Percentiles rank a stretch among this genome's conserved stretches.
phyloP scores from a whole-genome alignment of 2,329 filamentous ascomycete species.

The Arthrobotrys conoides region DNA sequence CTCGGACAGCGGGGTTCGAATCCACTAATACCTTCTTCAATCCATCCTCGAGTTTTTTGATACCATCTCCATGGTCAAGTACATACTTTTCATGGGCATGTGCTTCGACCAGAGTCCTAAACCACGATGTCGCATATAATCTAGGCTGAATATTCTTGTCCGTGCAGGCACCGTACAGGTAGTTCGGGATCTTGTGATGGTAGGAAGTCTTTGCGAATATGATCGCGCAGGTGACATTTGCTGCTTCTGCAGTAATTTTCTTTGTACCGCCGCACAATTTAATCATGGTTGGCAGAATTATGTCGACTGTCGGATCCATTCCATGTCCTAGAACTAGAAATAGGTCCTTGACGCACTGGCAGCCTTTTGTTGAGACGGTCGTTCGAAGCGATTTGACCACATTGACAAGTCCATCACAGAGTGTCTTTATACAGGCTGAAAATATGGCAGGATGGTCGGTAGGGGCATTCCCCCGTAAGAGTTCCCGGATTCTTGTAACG shows the following conservation, averaged over 20 bases:
- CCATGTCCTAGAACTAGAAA: conserved; percentile 81
- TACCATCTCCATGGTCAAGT: conserved; percentile 85
- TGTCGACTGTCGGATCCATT: conserved; percentile 89
- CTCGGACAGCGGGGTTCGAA: conserved; percentile 89
- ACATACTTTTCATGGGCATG: conserved; percentile 83
- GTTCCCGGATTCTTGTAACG: conserved; percentile 79
- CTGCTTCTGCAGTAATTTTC: conserved; percentile 89
- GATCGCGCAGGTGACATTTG: conserved; percentile 82
- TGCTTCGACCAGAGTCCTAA: conserved; percentile 84
- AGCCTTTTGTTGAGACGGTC: conserved; percentile 89
- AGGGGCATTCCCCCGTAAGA: conserved; percentile 86
- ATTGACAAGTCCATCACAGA: conserved; percentile 91
- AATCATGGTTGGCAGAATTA: conserved; percentile 88
- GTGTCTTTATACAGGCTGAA: conserved; percentile 77
- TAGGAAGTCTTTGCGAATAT: conserved; percentile 86
- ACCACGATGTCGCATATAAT: conserved; percentile 83
- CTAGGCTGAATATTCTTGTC: conserved; percentile 95
- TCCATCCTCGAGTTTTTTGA: conserved; percentile 87
- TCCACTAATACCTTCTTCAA: conserved; percentile 91
- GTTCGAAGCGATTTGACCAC: conserved; percentile 85
- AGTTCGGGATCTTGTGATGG: conserved; percentile 84
- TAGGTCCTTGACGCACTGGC: conserved; percentile 85
- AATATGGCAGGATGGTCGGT: conserved; percentile 81
- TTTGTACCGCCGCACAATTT: conserved; percentile 92
- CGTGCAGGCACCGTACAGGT: conserved; percentile 83